Conservation (phyloP, 2,329 filamentous ascomycete genomes). For the Ilyonectria sp. region DNA sequence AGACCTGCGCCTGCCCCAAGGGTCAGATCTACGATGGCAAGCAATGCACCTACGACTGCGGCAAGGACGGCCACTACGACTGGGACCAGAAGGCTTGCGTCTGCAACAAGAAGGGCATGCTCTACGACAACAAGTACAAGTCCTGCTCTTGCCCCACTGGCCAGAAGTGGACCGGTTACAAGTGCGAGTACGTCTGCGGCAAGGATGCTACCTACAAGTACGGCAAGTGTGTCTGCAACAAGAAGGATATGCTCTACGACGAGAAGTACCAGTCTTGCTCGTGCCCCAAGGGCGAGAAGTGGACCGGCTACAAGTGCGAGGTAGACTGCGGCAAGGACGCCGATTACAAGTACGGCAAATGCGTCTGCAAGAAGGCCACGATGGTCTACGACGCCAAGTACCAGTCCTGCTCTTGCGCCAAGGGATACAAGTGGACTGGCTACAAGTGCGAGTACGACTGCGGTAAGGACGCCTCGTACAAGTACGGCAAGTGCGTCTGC, state of each 20-base stretch:
- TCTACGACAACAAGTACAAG: conserved; percentile 17
- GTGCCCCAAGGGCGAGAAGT: conserved; percentile 12
- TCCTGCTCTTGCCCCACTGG: conserved; percentile 20
- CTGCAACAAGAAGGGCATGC: conserved; percentile 13
- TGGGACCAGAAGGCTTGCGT: conserved; percentile 2
- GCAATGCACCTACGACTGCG: conserved; percentile 15
- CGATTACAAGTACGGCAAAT: conserved; percentile 4
- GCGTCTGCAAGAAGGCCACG: neutral
- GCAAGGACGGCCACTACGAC: neutral
- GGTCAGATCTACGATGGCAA: conserved; percentile 2
- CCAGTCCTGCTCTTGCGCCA: conserved; percentile 17
- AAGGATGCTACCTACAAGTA: conserved; percentile 19
- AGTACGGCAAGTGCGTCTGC: conserved; percentile 9
- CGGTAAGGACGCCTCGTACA: conserved; percentile 24
- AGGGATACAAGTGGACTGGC: conserved; percentile 13
- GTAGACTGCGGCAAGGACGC: conserved; percentile 17
- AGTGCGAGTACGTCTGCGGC: conserved; percentile 18
- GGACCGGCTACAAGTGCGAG: conserved; percentile 6
- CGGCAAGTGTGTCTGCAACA: conserved; percentile 16
- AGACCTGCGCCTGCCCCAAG: conserved; percentile 12
- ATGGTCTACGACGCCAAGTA: neutral
- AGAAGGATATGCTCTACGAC: conserved; percentile 1
- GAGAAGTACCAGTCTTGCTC: neutral
- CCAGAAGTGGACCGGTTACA: conserved; percentile 11
- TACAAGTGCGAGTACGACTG: conserved; percentile 22